Evolutionary conservation across 2,329 filamentous ascomycete species (phyloP), one percentile per base, ranked within the genome.

Genomic region (Leptoxyphium fumago): DNA sequence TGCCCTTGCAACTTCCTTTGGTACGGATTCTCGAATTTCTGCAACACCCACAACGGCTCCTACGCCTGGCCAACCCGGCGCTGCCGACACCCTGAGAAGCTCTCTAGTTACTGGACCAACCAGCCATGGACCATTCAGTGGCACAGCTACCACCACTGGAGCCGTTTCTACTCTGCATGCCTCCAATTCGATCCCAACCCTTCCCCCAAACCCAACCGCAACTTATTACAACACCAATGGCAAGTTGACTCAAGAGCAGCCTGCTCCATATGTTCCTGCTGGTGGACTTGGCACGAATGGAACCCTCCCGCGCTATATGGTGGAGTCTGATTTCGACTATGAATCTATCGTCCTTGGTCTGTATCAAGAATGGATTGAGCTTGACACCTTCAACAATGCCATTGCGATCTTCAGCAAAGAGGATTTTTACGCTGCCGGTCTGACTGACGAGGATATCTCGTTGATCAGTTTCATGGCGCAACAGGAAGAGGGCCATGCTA

Each of bases 281-380:
- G 64, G 84, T 45, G 85, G 85, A 10, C 62, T 82, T 1, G 84
- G 83, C 2, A 87, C 83, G 38, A 88, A 89, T 47, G 83, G 83
- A n/a, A 75, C 77, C 0, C 71, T 73, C 38, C 84, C 84, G 1
- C 75, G 86, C 1, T 89, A 89, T 62, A 77, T 81, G 48, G 78
- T 84, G 0, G 72, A 84, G 54, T 84, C 80, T 50, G 85, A 93
- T 56, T 91, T 87, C 56, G 85, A 91, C 61, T 91, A 81, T 58
- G 73, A 89, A 59, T 87, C 82, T 0, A 71, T 91, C 28, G 73
- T 78, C 0, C 68, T 91, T 10, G 82, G 74, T 10, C 67, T 89
- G 0, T 88, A 89, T 58, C 81, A 87, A 54, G 84, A 91, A 62
- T 91, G 77, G 74, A 86, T 89, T 43, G 84, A 91, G 64, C 70